A percentile compares a stretch with the other conserved stretches of the same genome.
Conservation (phyloP, 805 yeast species). For the Candida orba region DNA sequence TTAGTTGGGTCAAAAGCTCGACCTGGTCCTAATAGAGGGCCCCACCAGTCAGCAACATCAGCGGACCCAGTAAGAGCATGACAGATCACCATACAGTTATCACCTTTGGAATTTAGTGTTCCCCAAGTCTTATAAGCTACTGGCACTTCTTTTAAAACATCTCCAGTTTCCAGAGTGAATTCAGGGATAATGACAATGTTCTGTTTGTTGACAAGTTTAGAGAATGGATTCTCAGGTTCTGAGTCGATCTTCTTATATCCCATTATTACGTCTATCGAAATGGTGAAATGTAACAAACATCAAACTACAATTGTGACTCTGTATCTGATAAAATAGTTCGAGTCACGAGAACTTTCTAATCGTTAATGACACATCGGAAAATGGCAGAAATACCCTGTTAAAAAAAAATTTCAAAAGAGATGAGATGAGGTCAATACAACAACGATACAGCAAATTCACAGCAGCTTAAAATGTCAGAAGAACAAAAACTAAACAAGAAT, state of each 20-base stretch:
- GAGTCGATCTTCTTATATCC: slow-evolving; percentile 3
- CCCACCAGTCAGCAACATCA: slow-evolving; percentile 99
- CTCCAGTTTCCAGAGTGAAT: slow-evolving; percentile 76
- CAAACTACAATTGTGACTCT: neutral
- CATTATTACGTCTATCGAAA: neutral
- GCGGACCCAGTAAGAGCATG: slow-evolving; percentile 96
- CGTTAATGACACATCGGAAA: neutral
- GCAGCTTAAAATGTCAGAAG: too few relatives aligned
- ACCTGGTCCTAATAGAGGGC: slow-evolving; percentile 80
- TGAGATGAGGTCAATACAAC: too few relatives aligned
- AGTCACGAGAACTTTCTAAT: too few relatives aligned
- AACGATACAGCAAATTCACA: too few relatives aligned
- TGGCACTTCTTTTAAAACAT: slow-evolving; percentile 62
- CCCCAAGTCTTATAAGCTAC: slow-evolving; percentile 98
- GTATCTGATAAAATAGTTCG: too few relatives aligned
- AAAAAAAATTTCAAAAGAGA: neutral
- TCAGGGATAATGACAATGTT: slow-evolving; percentile 71
- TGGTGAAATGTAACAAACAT: neutral
- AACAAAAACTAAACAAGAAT: slow-evolving; percentile 9
- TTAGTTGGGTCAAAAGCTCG: slow-evolving; percentile 87
- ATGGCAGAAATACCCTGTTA: neutral
- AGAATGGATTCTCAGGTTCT: slow-evolving; percentile 60
- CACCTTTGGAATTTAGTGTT: slow-evolving; percentile 54
- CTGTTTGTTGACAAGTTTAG: slow-evolving; percentile 68
- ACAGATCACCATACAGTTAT: slow-evolving; percentile 83